These are phyloP conservation scores for Curvularia verruculosa DNA, from an alignment of 2,329 filamentous ascomycete genomes.

Conservation along the genomic window DNA sequence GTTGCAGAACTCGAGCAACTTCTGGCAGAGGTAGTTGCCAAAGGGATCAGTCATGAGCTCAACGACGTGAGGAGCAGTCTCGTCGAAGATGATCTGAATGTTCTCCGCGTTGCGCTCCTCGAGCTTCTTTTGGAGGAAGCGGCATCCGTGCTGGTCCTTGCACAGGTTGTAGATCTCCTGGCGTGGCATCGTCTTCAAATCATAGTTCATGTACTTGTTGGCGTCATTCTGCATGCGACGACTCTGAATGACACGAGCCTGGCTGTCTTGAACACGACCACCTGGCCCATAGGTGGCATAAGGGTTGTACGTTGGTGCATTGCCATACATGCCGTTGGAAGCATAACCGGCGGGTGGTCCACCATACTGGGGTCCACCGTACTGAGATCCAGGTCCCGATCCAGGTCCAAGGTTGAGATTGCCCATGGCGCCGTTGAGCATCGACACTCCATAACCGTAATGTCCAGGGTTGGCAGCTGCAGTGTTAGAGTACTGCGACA, in stretches of 20 bases:
- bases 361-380: conserved; percentile 44
- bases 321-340: conserved; percentile 34
- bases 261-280: conserved; percentile 70
- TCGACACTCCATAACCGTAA: conserved; percentile 63
- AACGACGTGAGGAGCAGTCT: conserved; percentile 91
- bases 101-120: conserved; percentile 85
- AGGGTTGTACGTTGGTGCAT: conserved; percentile 33
- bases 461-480: conserved; percentile 42
- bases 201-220: conserved; percentile 81
- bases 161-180: conserved; percentile 89
- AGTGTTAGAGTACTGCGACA: conserved; percentile 43
- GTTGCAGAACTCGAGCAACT: conserved; percentile 92
- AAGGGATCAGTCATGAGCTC: conserved; percentile 99
- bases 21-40: conserved; percentile 99
- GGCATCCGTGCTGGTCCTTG: conserved; percentile 97
- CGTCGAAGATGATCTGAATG: conserved; percentile 90
- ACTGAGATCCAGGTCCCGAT: conserved; percentile 45
- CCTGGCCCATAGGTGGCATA: conserved; percentile 49
- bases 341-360: conserved; percentile 32
- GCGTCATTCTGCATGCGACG: conserved; percentile 72
- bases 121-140: conserved; percentile 95
- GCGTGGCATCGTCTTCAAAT: conserved; percentile 74
- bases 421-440: conserved; percentile 72
- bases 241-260: conserved; percentile 75
- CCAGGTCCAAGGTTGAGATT: conserved; percentile 56